Conservation (phyloP, 371 early-diverging fungal genomes). For the Encephalitozoon hellem region DNA sequence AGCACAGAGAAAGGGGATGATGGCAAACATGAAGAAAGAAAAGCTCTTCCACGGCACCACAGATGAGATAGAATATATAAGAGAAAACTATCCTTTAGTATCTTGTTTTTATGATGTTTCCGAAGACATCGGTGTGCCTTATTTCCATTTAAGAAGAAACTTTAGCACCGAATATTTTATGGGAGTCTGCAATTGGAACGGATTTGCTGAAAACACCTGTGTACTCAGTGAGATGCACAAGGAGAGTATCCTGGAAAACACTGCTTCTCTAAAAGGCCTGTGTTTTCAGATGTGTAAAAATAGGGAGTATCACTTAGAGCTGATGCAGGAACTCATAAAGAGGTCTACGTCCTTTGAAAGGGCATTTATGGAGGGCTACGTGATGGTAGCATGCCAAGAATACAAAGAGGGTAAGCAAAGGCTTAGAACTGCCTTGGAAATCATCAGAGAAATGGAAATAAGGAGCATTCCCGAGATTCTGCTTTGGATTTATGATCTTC, state of each 20-base stretch:
- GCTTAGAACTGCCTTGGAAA: background rate
- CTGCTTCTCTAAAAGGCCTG: background rate
- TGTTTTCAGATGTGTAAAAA: background rate
- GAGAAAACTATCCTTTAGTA: background rate
- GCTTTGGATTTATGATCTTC: constrained; percentile 24
- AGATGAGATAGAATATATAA: background rate
- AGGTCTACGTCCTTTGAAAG: background rate
- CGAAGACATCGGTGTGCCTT: background rate
- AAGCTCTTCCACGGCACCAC: background rate
- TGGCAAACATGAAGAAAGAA: background rate
- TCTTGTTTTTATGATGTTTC: background rate
- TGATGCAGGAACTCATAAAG: background rate
- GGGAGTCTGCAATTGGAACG: background rate
- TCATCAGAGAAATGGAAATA: background rate
- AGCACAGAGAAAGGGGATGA: background rate
- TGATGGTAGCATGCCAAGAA: background rate
- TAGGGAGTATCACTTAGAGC: background rate
- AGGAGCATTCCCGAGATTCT: background rate
- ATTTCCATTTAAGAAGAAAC: background rate
- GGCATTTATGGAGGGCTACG: background rate
- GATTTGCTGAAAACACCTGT: background rate
- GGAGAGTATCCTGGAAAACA: background rate
- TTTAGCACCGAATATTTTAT: background rate
- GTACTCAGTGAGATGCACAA: background rate
- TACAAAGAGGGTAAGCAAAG: background rate